Percentiles rank a stretch among this genome's conserved stretches.
Conservation (phyloP, 73 alveolate species). For the Urostyla sp. region DNA sequence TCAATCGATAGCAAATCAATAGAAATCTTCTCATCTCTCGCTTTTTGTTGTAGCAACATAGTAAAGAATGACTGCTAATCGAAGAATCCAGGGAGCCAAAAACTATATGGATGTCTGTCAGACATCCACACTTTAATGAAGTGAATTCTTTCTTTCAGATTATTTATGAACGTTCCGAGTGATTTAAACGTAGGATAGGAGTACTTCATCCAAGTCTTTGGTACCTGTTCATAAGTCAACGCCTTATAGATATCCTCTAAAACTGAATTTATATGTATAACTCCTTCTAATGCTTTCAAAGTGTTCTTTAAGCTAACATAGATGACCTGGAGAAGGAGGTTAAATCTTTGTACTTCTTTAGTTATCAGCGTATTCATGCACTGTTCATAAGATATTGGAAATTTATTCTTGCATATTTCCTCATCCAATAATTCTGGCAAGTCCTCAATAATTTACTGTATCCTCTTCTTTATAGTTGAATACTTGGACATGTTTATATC, state of each 20-base stretch:
- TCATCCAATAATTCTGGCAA: slow-evolving; percentile 72
- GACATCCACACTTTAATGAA: slow-evolving; percentile 66
- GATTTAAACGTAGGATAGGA: slow-evolving; percentile 68
- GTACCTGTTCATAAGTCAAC: slow-evolving; percentile 67
- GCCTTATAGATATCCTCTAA: slow-evolving; percentile 68
- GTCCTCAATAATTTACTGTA: slow-evolving; percentile 63
- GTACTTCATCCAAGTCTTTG: slow-evolving; percentile 62
- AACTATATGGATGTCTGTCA: slow-evolving; percentile 59
- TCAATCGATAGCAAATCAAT: slow-evolving; percentile 44
- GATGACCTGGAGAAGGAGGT: slow-evolving; percentile 71
- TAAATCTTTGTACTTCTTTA: slow-evolving; percentile 67
- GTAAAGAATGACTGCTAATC: slow-evolving; percentile 68
- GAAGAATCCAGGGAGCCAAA: slow-evolving; percentile 78
- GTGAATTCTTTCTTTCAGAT: slow-evolving; percentile 54
- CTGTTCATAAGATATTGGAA: slow-evolving; percentile 68
- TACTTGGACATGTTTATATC: slow-evolving; percentile 52
- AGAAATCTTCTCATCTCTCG: slow-evolving; percentile 59
- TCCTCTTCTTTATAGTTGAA: slow-evolving; percentile 66
- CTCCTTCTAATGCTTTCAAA: slow-evolving; percentile 77
- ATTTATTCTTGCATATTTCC: slow-evolving; percentile 49
- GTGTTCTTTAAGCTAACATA: slow-evolving; percentile 71
- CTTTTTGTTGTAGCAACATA: slow-evolving; percentile 66
- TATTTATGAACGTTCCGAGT: slow-evolving; percentile 40
- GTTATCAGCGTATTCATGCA: slow-evolving; percentile 64
- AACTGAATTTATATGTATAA: slow-evolving; percentile 65